phyloP scores from a whole-genome alignment of 106 monocot genomes.

The Posidonia australis region DNA sequence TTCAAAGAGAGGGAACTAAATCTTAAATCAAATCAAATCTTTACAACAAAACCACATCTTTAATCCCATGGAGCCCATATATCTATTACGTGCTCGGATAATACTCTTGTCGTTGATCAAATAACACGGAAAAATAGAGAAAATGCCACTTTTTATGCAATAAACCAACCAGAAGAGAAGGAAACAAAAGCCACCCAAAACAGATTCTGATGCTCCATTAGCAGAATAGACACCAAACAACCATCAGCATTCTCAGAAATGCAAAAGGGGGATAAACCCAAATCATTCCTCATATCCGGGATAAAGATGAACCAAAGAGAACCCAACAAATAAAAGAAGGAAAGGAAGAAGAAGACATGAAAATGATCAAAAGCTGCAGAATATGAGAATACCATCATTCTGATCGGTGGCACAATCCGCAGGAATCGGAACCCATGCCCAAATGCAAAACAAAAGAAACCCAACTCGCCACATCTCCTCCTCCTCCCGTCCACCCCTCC shows the following conservation, averaged over 20 bases:
- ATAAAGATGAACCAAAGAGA: too few relatives aligned
- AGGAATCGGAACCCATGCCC: background rate
- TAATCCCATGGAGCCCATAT: background rate
- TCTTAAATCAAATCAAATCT: too few relatives aligned
- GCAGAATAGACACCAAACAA: background rate
- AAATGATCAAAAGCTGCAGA: background rate
- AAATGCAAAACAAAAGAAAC: conserved; percentile 3
- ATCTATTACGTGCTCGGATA: background rate
- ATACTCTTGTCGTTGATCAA: background rate
- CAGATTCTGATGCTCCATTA: background rate
- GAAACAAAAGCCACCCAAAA: too few relatives aligned
- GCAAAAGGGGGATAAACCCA: too few relatives aligned
- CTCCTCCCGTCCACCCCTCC: too few relatives aligned
- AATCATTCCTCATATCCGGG: too few relatives aligned
- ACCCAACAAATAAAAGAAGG: background rate
- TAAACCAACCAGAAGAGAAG: background rate
- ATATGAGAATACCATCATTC: conserved; percentile 2
- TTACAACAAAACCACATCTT: conserved; percentile 1
- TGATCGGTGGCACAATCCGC: background rate
- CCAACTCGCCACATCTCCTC: conserved; percentile 8
- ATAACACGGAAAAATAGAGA: background rate
- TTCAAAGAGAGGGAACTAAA: too few relatives aligned
- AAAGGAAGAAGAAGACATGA: background rate
- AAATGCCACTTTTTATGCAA: background rate
- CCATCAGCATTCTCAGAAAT: too few relatives aligned